These are phyloP conservation scores for Ilex asprella DNA, from an alignment of 257 asterid genomes.

Conservation along the genomic window DNA sequence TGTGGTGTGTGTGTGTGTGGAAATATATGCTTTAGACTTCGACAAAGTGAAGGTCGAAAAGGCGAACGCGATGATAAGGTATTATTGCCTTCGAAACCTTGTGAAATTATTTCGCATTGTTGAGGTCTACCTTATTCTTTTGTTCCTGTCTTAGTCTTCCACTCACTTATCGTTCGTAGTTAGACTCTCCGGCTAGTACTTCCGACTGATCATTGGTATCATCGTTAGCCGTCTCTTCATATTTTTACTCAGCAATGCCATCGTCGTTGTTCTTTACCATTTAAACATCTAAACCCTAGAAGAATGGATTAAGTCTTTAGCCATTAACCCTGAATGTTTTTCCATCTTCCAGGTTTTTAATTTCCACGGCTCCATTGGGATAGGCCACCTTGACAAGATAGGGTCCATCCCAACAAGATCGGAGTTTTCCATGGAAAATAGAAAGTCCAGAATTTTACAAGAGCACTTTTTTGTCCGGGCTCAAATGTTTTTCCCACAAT, in stretches of 20 bases:
- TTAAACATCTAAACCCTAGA: too few relatives aligned
- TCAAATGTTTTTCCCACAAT: too few relatives aligned
- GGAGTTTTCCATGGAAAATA: too few relatives aligned
- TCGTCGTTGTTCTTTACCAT: slow-evolving; percentile 63
- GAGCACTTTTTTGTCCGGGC: too few relatives aligned
- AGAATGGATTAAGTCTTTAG: too few relatives aligned
- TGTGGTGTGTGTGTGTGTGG: too few relatives aligned
- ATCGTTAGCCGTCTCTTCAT: slow-evolving; percentile 51
- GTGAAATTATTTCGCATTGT: slow-evolving; percentile 45
- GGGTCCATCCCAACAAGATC: too few relatives aligned
- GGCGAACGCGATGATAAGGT: slow-evolving; percentile 9
- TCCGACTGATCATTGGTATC: slow-evolving; percentile 33
- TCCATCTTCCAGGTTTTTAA: too few relatives aligned
- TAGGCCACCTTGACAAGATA: too few relatives aligned
- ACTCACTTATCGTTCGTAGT: slow-evolving; percentile 47
- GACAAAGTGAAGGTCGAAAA: slow-evolving; percentile 17
- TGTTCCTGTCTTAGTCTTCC: slow-evolving; percentile 40
- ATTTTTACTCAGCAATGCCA: slow-evolving; percentile 52
- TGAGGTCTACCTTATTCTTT: slow-evolving; percentile 32
- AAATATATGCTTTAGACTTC: slow-evolving; percentile 26
- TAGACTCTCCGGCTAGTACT: slow-evolving; percentile 45
- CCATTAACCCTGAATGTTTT: too few relatives aligned
- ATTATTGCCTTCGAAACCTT: slow-evolving; percentile 26
- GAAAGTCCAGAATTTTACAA: too few relatives aligned
- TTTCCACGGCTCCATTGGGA: too few relatives aligned